These are phyloP conservation scores for Yamadazyma phyllophila DNA, from an alignment of 805 yeast species.

Conservation along the genomic window DNA sequence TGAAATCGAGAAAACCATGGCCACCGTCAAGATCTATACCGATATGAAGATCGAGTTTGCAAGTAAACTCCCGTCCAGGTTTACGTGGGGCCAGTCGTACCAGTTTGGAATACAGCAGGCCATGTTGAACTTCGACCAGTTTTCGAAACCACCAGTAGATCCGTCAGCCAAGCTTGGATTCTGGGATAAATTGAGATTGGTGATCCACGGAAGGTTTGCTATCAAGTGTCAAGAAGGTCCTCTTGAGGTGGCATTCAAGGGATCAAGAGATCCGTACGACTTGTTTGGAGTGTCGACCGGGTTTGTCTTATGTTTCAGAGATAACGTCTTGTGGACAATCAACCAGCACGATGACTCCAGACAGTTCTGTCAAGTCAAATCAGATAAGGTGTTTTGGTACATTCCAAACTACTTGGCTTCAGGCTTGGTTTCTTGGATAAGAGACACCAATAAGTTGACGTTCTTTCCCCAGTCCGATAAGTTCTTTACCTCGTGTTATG, in stretches of 20 bases:
- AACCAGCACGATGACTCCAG: conserved; percentile 69
- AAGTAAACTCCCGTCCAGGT: conserved; percentile 57
- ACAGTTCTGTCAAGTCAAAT: conserved; percentile 59
- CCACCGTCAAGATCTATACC: conserved; percentile 70
- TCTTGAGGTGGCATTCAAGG: conserved; percentile 63
- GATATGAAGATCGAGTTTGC: conserved; percentile 55
- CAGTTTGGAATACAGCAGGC: conserved; percentile 82
- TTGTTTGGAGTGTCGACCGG: conserved; percentile 71
- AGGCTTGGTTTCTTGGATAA: conserved; percentile 55
- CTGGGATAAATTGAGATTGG: conserved; percentile 84
- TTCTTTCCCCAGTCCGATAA: conserved; percentile 46
- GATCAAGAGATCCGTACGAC: conserved; percentile 76
- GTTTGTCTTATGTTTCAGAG: conserved; percentile 68
- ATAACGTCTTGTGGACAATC: conserved; percentile 55
- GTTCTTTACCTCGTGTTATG: conserved; percentile 46
- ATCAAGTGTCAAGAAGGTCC: conserved; percentile 28
- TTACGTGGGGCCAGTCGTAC: conserved; percentile 83
- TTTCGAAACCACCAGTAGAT: conserved; percentile 87
- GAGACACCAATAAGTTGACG: conserved; percentile 43
- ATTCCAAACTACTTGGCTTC: conserved; percentile 70
- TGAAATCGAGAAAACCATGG: conserved; percentile 69
- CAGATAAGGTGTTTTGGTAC: conserved; percentile 64
- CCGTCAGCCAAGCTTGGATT: conserved; percentile 83
- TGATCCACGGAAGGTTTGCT: conserved; percentile 68
- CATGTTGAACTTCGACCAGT: conserved; percentile 73